Percentiles rank a stretch among this genome's conserved stretches.
Evolutionary conservation across 148 eudicot species (phyloP).

Genomic region (Gaultheria prostrata): DNA sequence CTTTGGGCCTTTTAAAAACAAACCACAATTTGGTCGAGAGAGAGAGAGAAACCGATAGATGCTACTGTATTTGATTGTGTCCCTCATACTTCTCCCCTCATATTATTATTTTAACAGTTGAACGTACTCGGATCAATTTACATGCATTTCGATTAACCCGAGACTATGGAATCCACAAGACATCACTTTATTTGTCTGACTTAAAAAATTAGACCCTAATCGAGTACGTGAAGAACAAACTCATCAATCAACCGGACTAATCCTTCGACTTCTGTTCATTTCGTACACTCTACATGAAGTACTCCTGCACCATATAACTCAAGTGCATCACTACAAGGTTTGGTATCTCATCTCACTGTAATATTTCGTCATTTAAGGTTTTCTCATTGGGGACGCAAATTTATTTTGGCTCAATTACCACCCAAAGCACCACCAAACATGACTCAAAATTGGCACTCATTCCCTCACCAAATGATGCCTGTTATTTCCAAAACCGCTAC

Average conservation of each 20-base stretch:
- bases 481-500: constrained; percentile 19
- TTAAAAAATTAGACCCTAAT: no score
- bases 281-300: not conserved
- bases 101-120: no score
- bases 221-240: no score
- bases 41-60: not conserved
- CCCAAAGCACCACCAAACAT: constrained; percentile 57
- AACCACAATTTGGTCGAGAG: not conserved
- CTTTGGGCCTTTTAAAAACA: not conserved
- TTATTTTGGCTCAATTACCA: constrained; percentile 68
- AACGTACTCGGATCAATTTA: no score
- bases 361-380: not conserved
- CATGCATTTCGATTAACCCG: no score
- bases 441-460: constrained; percentile 54
- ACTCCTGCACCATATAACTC: not conserved
- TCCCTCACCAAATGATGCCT: constrained; percentile 61
- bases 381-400: not conserved
- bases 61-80: not conserved
- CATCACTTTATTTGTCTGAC: no score
- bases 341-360: not conserved
- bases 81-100: no score
- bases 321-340: not conserved
- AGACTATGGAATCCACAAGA: no score
- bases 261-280: not conserved
- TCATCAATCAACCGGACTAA: no score